Evolutionary conservation across 768 basidiomycete species (phyloP).

Genomic region (Tephrocybe sp.): DNA sequence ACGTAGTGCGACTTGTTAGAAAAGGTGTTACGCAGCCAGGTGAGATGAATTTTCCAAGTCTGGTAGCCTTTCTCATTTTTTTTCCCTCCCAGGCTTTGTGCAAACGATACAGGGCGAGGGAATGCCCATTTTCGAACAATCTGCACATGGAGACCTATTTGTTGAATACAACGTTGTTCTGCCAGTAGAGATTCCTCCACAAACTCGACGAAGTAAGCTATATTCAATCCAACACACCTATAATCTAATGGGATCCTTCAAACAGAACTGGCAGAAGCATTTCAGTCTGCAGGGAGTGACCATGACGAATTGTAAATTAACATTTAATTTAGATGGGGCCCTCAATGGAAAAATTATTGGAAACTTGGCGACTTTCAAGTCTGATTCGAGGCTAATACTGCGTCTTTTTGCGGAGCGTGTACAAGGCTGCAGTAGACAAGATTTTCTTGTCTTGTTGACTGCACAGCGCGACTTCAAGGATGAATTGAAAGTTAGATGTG

Average conservation of each 20-base stretch:
- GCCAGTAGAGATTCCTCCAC: constrained; percentile 66
- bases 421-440: background rate
- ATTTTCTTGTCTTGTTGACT: too few relatives aligned
- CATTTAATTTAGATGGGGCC: background rate
- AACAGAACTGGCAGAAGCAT: constrained; percentile 24
- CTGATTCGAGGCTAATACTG: background rate
- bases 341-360: background rate
- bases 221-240: background rate
- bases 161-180: constrained; percentile 93
- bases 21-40: constrained; percentile 91
- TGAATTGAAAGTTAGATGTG: too few relatives aligned
- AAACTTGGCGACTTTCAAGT: background rate
- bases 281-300: constrained; percentile 16
- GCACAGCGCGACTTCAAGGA: too few relatives aligned
- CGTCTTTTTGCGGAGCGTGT: too few relatives aligned
- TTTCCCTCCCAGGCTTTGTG: constrained; percentile 61
- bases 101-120: constrained; percentile 87
- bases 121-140: constrained; percentile 69
- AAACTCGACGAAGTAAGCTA: constrained; percentile 73
- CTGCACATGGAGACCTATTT: constrained; percentile 77
- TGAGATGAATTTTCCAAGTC: constrained; percentile 22
- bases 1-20: constrained; percentile 65
- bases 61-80: background rate
- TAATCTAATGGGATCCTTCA: constrained; percentile 2
- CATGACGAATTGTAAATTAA: constrained; percentile 23